Evolutionary conservation across 768 basidiomycete genomes (phyloP).

Genomic region (Dioszegia crocea): DNA sequence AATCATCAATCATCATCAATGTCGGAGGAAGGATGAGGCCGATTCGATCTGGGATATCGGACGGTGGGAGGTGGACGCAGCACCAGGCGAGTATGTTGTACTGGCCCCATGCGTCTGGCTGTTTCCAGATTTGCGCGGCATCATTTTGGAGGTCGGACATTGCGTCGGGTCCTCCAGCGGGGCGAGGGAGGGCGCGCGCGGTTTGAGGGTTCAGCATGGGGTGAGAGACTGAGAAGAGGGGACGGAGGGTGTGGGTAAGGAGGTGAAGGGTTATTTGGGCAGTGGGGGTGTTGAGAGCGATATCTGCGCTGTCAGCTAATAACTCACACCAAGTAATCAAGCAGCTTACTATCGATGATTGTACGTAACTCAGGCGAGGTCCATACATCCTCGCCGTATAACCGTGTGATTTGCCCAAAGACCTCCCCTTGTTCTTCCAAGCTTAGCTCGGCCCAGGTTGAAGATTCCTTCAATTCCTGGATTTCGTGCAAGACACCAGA

Average conservation of each 20-base stretch:
- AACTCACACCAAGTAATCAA: background rate
- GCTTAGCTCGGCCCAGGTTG: background rate
- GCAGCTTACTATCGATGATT: conserved; percentile 20
- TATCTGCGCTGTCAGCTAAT: conserved; percentile 3
- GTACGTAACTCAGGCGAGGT: conserved; percentile 6
- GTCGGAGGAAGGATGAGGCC: conserved; percentile 46
- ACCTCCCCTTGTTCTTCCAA: conserved; percentile 21
- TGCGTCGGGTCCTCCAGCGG: conserved; percentile 31
- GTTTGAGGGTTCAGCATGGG: conserved; percentile 30
- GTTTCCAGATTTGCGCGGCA: conserved; percentile 28
- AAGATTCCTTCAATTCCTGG: background rate
- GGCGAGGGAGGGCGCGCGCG: conserved; percentile 28
- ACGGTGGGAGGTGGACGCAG: conserved; percentile 3
- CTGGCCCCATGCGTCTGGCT: conserved; percentile 23
- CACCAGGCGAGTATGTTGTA: conserved; percentile 31
- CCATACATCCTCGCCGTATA: conserved; percentile 20
- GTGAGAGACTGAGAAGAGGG: conserved; percentile 30
- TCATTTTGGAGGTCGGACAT: conserved; percentile 33
- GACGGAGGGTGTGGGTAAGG: conserved; percentile 18
- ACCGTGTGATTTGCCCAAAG: conserved; percentile 6
- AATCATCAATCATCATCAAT: conserved; percentile 47
- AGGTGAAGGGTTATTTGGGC: conserved; percentile 14
- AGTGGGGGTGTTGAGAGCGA: background rate
- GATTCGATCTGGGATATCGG: conserved; percentile 27
- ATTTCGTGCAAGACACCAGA: background rate